A percentile compares a stretch with the other conserved stretches of the same genome.
Conservation (phyloP, 345 rosid species). For the Theobroma cacao region DNA sequence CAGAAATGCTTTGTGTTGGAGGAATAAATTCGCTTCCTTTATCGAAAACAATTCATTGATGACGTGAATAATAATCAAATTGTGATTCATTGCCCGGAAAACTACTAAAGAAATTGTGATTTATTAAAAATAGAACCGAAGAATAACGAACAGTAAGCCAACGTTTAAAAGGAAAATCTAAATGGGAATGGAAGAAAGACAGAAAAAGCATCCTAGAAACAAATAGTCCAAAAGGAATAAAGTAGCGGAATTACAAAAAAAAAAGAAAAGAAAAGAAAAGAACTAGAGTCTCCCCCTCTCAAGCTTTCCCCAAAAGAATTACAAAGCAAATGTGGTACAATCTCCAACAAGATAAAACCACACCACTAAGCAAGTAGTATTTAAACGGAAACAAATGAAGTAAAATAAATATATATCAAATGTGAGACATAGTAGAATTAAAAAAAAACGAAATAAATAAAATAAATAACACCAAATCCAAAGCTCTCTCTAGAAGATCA, state of each 20-base stretch:
- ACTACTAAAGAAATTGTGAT: not conserved
- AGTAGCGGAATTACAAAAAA: not conserved
- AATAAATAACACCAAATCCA: not conserved
- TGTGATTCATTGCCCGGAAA: too few species aligned
- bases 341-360: not conserved
- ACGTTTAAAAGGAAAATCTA: not conserved
- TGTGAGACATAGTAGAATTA: not conserved
- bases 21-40: too few species aligned
- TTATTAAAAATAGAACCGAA: not conserved
- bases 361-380: not conserved
- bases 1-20: too few species aligned
- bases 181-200: not conserved
- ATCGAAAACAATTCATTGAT: too few species aligned
- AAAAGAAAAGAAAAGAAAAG: not conserved
- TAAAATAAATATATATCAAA: not conserved
- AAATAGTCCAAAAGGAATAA: not conserved
- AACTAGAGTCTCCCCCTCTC: not conserved
- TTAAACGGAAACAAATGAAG: not conserved
- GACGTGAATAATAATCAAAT: too few species aligned
- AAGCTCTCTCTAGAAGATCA: constrained; percentile 5
- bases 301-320: not conserved
- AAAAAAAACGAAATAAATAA: not conserved
- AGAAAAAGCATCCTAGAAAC: not conserved
- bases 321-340: not conserved
- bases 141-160: not conserved